These are phyloP conservation scores for Nyctanthes arbortristis DNA, from an alignment of 257 asterid genomes.

Conservation along the genomic window DNA sequence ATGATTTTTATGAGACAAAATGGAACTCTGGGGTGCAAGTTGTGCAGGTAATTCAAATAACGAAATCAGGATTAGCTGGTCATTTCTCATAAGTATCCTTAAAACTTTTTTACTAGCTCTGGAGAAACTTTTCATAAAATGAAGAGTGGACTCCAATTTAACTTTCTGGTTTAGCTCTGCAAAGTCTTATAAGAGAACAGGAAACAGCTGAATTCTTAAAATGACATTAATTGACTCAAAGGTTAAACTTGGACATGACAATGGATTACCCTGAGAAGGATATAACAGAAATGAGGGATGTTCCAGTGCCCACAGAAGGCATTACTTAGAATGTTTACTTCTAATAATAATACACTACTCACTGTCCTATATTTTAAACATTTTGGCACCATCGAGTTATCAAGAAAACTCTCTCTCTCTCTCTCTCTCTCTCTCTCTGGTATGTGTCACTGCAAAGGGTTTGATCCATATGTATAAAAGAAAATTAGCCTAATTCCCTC, in stretches of 20 bases:
- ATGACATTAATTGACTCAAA: no score
- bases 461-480: no score
- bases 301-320: no score
- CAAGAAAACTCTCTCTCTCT: no score
- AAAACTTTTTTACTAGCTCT: not conserved
- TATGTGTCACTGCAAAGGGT: no score
- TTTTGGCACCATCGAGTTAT: no score
- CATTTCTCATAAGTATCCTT: conserved; percentile 8
- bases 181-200: not conserved
- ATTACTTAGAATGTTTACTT: no score
- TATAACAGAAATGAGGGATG: not conserved
- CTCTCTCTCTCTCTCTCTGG: no score
- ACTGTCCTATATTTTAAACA: no score
- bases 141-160: not conserved
- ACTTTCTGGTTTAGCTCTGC: not conserved
- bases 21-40: conserved; percentile 93
- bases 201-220: not conserved
- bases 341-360: no score
- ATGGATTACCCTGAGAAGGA: not conserved
- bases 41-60: conserved; percentile 79
- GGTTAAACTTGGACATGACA: not conserved
- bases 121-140: no score
- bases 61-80: conserved; percentile 21
- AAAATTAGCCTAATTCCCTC: no score
- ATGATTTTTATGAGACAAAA: conserved; percentile 84